Percentiles rank a stretch among this genome's conserved stretches.
Evolutionary conservation across 257 asterid species (phyloP).

Genomic region (Datura wrightii): DNA sequence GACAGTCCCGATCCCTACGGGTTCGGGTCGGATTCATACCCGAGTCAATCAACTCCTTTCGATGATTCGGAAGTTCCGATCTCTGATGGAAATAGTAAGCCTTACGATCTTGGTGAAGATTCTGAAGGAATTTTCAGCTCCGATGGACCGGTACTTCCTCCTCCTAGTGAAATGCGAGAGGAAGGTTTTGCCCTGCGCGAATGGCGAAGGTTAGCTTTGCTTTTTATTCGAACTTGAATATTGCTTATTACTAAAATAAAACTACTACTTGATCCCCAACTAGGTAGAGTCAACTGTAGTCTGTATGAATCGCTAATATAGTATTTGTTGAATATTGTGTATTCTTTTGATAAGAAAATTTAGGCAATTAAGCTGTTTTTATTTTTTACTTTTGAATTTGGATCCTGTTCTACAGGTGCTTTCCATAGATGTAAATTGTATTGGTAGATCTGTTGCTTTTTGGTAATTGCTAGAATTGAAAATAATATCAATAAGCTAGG

Average conservation of each 20-base stretch:
- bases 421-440: not conserved
- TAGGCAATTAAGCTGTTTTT: not conserved
- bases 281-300: not conserved
- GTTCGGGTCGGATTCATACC: conserved; percentile 28
- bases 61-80: not conserved
- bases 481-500: not conserved
- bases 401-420: not conserved
- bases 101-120: conserved; percentile 50
- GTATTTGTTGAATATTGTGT: not conserved
- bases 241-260: not conserved
- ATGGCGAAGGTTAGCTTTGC: conserved; percentile 71
- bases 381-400: not conserved
- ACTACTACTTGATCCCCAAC: not conserved
- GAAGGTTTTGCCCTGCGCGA: conserved; percentile 85
- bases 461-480: not conserved
- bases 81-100: not conserved
- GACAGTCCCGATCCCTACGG: conserved; percentile 17
- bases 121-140: conserved; percentile 77
- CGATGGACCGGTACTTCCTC: conserved; percentile 84
- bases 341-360: not conserved
- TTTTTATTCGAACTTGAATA: not conserved
- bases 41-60: conserved; percentile 13
- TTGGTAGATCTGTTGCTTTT: not conserved
- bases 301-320: not conserved
- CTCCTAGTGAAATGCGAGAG: conserved; percentile 81